Conservation (phyloP, 2,329 filamentous ascomycete species). For the Monilinia laxa region DNA sequence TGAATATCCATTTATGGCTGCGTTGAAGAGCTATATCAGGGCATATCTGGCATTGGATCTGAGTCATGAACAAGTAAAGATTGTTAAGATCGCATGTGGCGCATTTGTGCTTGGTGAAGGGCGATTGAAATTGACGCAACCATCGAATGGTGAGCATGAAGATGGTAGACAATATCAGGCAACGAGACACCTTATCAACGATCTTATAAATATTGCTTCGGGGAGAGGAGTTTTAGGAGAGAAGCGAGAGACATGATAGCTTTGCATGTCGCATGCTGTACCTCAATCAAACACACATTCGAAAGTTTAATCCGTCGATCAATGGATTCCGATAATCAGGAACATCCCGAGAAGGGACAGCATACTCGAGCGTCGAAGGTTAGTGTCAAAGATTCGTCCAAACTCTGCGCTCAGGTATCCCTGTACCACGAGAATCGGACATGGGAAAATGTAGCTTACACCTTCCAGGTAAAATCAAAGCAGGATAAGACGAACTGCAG, state of each 20-base stretch:
- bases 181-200: constrained; percentile 31
- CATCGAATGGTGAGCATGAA: constrained; percentile 24
- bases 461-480: background rate
- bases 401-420: background rate
- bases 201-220: constrained; percentile 30
- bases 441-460: background rate
- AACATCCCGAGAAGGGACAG: no score
- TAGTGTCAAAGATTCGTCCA: background rate
- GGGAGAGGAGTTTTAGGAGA: constrained; percentile 24
- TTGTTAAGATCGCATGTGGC: constrained; percentile 45
- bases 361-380: background rate
- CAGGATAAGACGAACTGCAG: background rate
- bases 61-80: constrained; percentile 42
- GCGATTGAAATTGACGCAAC: constrained; percentile 43
- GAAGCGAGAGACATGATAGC: background rate
- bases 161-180: constrained; percentile 30
- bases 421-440: background rate
- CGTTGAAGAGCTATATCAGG: constrained; percentile 43
- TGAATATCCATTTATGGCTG: constrained; percentile 43
- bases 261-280: background rate
- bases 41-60: constrained; percentile 46
- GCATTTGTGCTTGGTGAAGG: constrained; percentile 45
- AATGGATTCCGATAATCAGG: background rate
- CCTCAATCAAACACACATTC: background rate
- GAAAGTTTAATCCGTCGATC: background rate